Conservation (phyloP, 495 filamentous ascomycete genomes). For the Aspergillus steynii region DNA sequence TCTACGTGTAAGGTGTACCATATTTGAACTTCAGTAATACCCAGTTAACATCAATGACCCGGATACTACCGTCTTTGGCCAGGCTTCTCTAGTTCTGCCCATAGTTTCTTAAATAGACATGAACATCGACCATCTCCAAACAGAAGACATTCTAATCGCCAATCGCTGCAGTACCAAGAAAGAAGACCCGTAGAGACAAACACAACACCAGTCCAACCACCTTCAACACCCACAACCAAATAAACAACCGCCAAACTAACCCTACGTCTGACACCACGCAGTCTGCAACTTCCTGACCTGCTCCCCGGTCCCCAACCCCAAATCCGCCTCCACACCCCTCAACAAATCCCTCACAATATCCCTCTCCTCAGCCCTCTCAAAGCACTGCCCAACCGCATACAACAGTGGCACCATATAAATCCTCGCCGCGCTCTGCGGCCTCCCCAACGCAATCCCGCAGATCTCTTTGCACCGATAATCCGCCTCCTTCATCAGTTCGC, state of each 20-base stretch:
- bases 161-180: no score
- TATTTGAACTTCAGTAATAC: no score
- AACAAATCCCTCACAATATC: slow-evolving; percentile 40
- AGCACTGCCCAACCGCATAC: slow-evolving; percentile 41
- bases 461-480: slow-evolving; percentile 43
- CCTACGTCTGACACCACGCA: slow-evolving; percentile 28
- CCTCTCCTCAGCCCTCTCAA: slow-evolving; percentile 35
- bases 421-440: slow-evolving; percentile 36
- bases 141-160: no score
- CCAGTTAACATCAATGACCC: no score
- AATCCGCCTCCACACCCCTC: slow-evolving; percentile 38
- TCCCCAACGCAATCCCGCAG: slow-evolving; percentile 39
- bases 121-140: no score
- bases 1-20: no score
- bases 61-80: no score
- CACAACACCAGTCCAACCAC: no score
- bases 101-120: no score
- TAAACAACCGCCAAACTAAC: neutral
- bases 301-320: slow-evolving; percentile 40
- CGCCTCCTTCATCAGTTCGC: slow-evolving; percentile 46
- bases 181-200: no score
- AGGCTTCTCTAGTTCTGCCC: no score
- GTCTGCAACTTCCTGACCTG: slow-evolving; percentile 34
- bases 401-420: slow-evolving; percentile 41
- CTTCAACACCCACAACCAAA: neutral